Evolutionary conservation across 495 filamentous ascomycete species (phyloP).

Genomic region (Aspergillus nanangensis): DNA sequence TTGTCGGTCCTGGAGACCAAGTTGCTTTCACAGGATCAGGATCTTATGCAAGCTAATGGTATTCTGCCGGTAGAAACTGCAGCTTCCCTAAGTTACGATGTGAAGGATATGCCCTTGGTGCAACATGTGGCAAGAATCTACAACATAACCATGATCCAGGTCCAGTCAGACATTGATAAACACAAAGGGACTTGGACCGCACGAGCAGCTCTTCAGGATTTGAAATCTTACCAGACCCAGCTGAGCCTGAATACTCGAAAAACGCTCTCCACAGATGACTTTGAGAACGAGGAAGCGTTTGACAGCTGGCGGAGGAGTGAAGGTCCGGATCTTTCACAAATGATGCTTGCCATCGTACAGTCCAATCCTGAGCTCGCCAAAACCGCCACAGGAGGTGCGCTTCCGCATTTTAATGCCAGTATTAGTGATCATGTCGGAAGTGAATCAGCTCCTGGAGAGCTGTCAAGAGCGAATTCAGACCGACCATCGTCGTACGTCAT

Average conservation of each 20-base stretch:
- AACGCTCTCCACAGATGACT: constrained; percentile 78
- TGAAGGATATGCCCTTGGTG: constrained; percentile 96
- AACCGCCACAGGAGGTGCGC: constrained; percentile 43
- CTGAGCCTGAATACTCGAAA: constrained; percentile 74
- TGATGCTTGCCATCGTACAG: constrained; percentile 86
- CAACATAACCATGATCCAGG: constrained; percentile 65
- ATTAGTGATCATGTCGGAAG: constrained; percentile 30
- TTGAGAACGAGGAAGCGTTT: constrained; percentile 86
- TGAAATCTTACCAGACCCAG: constrained; percentile 88
- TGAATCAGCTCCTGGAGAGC: constrained; percentile 54
- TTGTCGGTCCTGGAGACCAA: constrained; percentile 85
- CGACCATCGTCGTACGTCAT: constrained; percentile 58
- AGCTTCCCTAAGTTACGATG: constrained; percentile 78
- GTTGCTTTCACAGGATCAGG: constrained; percentile 90
- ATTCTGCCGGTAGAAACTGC: constrained; percentile 66
- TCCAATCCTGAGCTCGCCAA: constrained; percentile 83
- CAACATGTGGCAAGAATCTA: constrained; percentile 83
- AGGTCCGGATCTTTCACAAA: constrained; percentile 74
- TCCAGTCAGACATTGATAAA: constrained; percentile 80
- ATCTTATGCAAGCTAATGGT: constrained; percentile 59
- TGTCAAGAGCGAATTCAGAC: constrained; percentile 51
- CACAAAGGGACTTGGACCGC: constrained; percentile 83
- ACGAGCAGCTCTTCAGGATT: constrained; percentile 80
- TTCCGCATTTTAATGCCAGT: constrained; percentile 49
- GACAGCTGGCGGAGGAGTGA: constrained; percentile 87